A percentile compares a stretch with the other conserved stretches of the same genome.
Conservation (phyloP, 2,329 filamentous ascomycete genomes). For the Albophoma yamanashiensis region DNA sequence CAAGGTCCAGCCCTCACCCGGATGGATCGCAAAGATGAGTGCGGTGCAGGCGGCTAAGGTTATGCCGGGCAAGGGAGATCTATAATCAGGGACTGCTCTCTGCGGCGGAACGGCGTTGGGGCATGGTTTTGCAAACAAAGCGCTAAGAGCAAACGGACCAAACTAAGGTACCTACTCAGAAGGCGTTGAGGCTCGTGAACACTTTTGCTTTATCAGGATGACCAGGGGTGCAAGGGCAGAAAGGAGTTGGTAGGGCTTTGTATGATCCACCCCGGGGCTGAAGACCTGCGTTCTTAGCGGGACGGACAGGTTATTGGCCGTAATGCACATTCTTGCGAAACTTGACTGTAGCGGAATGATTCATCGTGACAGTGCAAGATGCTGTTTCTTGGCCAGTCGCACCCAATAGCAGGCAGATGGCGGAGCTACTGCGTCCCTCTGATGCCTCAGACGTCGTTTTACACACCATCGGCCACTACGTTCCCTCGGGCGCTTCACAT, state of each 20-base stretch:
- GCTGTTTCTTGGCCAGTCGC: background rate
- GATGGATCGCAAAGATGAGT: constrained; percentile 95
- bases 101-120: background rate
- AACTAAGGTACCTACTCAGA: background rate
- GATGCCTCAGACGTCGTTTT: too few species aligned
- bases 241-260: background rate
- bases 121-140: background rate
- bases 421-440: too few species aligned
- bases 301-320: too few species aligned
- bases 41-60: constrained; percentile 92
- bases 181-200: constrained; percentile 5
- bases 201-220: background rate
- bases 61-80: constrained; percentile 49
- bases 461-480: too few species aligned
- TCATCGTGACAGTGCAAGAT: background rate
- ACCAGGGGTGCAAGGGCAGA: background rate
- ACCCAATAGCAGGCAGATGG: too few species aligned
- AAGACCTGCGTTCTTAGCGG: background rate
- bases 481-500: background rate
- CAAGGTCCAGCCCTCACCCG: constrained; percentile 79
- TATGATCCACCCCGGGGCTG: background rate
- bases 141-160: background rate
- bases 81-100: background rate
- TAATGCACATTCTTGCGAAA: background rate
- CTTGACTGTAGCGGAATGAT: background rate